Percentiles rank a stretch among this genome's conserved stretches.
These are phyloP conservation scores for Metrosideros polymorpha DNA, from an alignment of 441 rosid species.

Conservation along the genomic window DNA sequence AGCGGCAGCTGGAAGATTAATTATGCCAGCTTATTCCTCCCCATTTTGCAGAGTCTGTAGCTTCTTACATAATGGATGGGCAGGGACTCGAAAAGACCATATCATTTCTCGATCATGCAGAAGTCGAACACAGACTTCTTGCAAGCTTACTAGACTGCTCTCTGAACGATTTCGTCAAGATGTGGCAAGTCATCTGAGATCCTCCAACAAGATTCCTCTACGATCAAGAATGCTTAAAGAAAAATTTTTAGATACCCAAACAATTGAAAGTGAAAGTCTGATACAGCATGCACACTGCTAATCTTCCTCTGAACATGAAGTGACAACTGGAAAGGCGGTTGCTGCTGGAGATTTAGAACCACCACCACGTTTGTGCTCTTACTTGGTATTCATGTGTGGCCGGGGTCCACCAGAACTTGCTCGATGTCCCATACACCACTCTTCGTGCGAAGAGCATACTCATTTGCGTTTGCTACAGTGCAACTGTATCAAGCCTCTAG, in stretches of 20 bases:
- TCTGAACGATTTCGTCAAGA: slow-evolving; percentile 22
- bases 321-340: slow-evolving; percentile 15
- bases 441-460: slow-evolving; percentile 11
- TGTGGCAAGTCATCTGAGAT: slow-evolving; percentile 16
- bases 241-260: slow-evolving; percentile 19
- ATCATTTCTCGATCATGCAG: slow-evolving; percentile 19
- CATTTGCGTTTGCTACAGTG: slow-evolving; percentile 23
- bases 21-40: neutral
- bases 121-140: slow-evolving; percentile 20
- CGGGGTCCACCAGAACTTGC: slow-evolving; percentile 14
- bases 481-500: slow-evolving; percentile 25
- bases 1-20: slow-evolving; percentile 30
- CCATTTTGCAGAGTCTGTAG: slow-evolving; percentile 18
- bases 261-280: slow-evolving; percentile 31
- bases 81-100: slow-evolving; percentile 23
- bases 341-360: slow-evolving; percentile 15
- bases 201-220: slow-evolving; percentile 13
- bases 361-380: slow-evolving; percentile 13
- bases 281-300: slow-evolving; percentile 28
- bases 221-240: too few species aligned
- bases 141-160: slow-evolving; percentile 21
- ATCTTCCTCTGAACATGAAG: slow-evolving; percentile 25
- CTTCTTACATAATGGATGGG: slow-evolving; percentile 13
- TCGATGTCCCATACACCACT: slow-evolving; percentile 23
- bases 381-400: slow-evolving; percentile 15